Evolutionary conservation across 768 basidiomycete species (phyloP).

Genomic region (Lactarius evosmus): DNA sequence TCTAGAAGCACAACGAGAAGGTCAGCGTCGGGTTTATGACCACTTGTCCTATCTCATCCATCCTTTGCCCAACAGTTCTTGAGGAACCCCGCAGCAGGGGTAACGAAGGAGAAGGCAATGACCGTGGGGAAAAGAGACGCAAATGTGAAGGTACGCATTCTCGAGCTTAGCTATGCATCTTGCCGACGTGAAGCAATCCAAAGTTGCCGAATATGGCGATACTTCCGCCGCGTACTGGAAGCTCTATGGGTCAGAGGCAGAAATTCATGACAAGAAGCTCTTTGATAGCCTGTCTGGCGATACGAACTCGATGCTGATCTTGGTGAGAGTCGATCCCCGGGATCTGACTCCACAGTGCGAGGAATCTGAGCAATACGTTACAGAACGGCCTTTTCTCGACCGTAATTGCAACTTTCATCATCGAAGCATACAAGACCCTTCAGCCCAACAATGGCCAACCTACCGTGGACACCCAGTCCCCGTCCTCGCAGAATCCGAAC

Average conservation of each 20-base stretch:
- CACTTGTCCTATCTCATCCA: too few species aligned
- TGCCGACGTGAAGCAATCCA: background rate
- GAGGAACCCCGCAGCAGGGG: too few species aligned
- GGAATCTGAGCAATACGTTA: background rate
- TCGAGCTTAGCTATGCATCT: too few species aligned
- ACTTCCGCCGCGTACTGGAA: conserved; percentile 14
- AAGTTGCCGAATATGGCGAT: background rate
- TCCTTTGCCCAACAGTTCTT: too few species aligned
- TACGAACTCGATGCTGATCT: conserved; percentile 22
- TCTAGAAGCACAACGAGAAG: too few species aligned
- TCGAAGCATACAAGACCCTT: conserved; percentile 22
- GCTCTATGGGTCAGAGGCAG: conserved; percentile 21
- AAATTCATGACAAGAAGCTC: conserved; percentile 15
- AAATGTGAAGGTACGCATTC: too few species aligned
- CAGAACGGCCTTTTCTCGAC: conserved; percentile 18
- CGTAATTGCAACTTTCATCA: conserved; percentile 20
- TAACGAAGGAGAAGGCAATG: too few species aligned
- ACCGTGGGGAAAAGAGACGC: too few species aligned
- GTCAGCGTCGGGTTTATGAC: too few species aligned
- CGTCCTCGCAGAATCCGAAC: too few species aligned
- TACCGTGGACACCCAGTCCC: background rate
- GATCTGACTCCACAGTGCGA: too few species aligned
- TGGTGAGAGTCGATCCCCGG: conserved; percentile 7
- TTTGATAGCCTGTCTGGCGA: conserved; percentile 21
- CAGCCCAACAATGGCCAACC: conserved; percentile 6